phyloP scores from a whole-genome alignment of 2,329 filamentous ascomycete genomes.

The Diplodia corticola region DNA sequence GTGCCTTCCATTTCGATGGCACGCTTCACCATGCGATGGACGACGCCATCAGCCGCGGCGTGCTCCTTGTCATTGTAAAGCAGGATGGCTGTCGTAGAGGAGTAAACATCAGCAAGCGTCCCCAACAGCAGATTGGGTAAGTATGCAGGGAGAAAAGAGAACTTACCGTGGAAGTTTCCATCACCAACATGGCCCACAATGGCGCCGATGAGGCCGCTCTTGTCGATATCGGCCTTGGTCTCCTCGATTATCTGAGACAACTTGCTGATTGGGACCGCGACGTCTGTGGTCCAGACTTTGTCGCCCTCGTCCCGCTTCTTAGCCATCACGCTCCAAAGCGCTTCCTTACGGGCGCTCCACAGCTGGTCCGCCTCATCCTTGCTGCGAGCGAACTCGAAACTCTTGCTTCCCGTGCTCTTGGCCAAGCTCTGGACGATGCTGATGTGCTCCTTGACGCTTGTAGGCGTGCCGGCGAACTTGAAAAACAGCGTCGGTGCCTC shows the following conservation, averaged over 20 bases:
- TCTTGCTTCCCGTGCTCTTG: conserved; percentile 60
- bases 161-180: conserved; percentile 69
- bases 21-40: conserved; percentile 82
- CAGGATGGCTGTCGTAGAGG: conserved; percentile 54
- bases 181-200: conserved; percentile 76
- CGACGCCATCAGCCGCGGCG: conserved; percentile 65
- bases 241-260: conserved; percentile 75
- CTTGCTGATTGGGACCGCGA: conserved; percentile 72
- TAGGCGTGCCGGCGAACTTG: conserved; percentile 69
- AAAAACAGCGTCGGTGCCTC: conserved; percentile 73
- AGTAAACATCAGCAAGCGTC: background rate
- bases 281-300: conserved; percentile 77
- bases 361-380: conserved; percentile 67
- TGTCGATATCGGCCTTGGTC: conserved; percentile 66
- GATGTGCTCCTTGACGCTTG: conserved; percentile 77
- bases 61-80: conserved; percentile 67
- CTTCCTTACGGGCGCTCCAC: conserved; percentile 75
- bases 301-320: conserved; percentile 57
- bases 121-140: background rate
- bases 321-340: conserved; percentile 71
- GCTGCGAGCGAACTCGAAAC: conserved; percentile 68
- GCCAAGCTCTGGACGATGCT: conserved; percentile 63
- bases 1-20: conserved; percentile 84
- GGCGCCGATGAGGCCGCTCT: conserved; percentile 62
- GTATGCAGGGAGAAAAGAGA: conserved; percentile 19